A percentile compares a stretch with the other conserved stretches of the same genome.
These are phyloP conservation scores for sorghum (Sorghum bicolor) DNA, from an alignment of 176 grass and related monocot genomes.

Conservation along the genomic window DNA sequence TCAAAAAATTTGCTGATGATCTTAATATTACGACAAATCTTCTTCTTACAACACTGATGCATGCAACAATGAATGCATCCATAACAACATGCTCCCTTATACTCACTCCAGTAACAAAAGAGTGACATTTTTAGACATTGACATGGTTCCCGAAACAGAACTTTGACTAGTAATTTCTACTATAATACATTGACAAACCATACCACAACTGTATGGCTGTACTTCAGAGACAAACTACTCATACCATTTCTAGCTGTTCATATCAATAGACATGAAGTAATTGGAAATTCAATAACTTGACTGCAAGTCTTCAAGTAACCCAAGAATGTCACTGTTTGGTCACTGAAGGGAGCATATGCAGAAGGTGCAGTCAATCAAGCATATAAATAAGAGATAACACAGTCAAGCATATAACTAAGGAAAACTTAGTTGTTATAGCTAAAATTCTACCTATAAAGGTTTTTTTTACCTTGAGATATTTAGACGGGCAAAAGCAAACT, in stretches of 20 bases:
- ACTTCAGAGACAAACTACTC: neutral
- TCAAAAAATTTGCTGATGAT: neutral
- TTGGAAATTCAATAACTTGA: neutral
- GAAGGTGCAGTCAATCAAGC: neutral
- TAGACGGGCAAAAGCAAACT: slow-evolving; percentile 57
- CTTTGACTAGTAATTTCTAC: neutral
- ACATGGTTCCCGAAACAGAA: neutral
- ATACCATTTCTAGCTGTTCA: neutral
- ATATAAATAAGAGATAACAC: neutral
- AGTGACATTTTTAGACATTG: neutral
- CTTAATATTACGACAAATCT: neutral
- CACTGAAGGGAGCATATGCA: neutral
- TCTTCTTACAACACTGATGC: neutral
- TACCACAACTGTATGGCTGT: neutral
- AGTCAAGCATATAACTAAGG: neutral
- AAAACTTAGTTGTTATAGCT: neutral
- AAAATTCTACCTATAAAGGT: neutral
- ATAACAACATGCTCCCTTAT: neutral
- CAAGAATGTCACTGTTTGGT: neutral
- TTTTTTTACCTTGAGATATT: slow-evolving; percentile 62
- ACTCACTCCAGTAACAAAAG: neutral
- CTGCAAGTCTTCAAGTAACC: neutral
- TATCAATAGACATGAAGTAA: neutral
- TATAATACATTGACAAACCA: neutral
- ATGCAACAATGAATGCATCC: neutral